Evolutionary conservation across 1,139 yeast genomes (phyloP).

Genomic region (Nakaseomyces delphensis): DNA sequence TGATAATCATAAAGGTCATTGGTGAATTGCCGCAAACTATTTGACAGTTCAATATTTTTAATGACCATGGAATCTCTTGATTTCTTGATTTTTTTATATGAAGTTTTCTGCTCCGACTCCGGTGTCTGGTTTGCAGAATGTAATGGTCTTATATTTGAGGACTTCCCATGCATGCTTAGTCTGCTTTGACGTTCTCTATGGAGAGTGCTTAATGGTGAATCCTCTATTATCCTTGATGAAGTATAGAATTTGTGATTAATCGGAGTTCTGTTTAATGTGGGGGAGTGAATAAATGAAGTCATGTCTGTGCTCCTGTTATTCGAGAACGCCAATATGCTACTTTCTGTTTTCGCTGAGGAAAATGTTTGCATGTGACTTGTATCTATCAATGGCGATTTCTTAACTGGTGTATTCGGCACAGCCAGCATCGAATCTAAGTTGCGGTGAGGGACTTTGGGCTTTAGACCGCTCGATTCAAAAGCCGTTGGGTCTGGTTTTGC

Average conservation of each 20-base stretch:
- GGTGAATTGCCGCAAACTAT: constrained; percentile 30
- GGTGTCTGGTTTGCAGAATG: constrained; percentile 1
- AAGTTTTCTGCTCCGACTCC: constrained; percentile 9
- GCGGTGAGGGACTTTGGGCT: constrained; percentile 27
- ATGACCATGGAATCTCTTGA: constrained; percentile 28
- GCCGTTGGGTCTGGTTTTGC: constrained; percentile 26
- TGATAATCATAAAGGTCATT: constrained; percentile 31
- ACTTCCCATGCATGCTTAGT: background rate
- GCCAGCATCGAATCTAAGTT: constrained; percentile 8
- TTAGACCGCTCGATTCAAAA: constrained; percentile 24
- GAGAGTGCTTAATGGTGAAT: background rate
- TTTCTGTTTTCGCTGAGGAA: background rate
- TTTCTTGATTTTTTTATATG: constrained; percentile 23
- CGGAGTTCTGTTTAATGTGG: constrained; percentile 9
- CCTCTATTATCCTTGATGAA: constrained; percentile 2
- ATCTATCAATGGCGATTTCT: constrained; percentile 27
- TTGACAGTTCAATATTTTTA: constrained; percentile 27
- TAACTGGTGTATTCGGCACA: constrained; percentile 32
- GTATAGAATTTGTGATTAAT: constrained; percentile 7
- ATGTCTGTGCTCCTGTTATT: constrained; percentile 2
- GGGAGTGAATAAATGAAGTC: constrained; percentile 10
- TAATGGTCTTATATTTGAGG: background rate
- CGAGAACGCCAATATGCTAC: background rate
- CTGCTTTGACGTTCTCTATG: background rate
- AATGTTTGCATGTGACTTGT: constrained; percentile 4